Evolutionary conservation across 768 basidiomycete species (phyloP), one percentile per base, ranked within the genome.

Genomic region (Trametes cinnabarina): DNA sequence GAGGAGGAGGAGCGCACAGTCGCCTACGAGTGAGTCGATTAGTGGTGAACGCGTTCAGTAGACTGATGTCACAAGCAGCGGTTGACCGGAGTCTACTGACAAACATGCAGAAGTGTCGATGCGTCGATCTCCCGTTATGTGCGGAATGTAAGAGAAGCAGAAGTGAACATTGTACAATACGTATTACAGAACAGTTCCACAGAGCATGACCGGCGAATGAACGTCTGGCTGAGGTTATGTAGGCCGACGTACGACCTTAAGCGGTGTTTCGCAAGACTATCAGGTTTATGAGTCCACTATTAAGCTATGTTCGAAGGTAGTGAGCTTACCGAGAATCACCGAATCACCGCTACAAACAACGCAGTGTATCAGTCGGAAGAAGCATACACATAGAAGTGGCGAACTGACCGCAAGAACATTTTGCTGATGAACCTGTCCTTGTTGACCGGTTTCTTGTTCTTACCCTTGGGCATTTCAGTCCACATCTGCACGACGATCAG

Each of bases 361-460:
- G 63, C 1, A 30, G 47, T 69, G 51, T 10, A 57, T 54, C 28
- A 59, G 37, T 39, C 57, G 35, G 39, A 44, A 44, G 43, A 32
- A 43, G 22, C 11, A 48, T 22, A 35, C 55, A 40, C 42, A 32
- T 9, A 15, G n/a, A 32, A 15, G 32, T 12, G 4, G n/a, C 28
- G 14, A 26, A 51, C 85, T 50, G 67, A 90, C 91, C 93, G 83
- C 61, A 98, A 76, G 75, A 96, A 98, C 94, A 99, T 96, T 77
- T 98, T 99, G 73, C 94, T 96, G 72, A 99, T 96, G 78, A 98
- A 99, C 47, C 97, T 84, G 75, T 98, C 97, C 76, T 98, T 98
- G 80, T 98, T 98, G 55, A 98, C 87, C 7, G 97, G 92, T 71
- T 98, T 98, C 79, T 97, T 98, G 71, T 94, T 94, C 77, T 98